A percentile compares a stretch with the other conserved stretches of the same genome.
Conservation (phyloP, 2,329 filamentous ascomycete species). For the Tympanopsis confertula region DNA sequence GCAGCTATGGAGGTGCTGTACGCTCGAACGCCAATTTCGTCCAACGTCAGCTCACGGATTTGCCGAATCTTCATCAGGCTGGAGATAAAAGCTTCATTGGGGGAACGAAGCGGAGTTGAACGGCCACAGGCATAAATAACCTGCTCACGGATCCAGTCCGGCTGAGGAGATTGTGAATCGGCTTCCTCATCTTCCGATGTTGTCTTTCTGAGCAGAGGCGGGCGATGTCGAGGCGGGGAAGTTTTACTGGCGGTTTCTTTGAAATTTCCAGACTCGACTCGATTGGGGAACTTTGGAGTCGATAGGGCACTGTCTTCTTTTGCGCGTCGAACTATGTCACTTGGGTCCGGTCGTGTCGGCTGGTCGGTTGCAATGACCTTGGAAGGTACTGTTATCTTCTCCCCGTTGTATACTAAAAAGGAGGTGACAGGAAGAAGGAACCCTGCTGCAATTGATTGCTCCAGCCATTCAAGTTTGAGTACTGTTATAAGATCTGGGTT, state of each 20-base stretch:
- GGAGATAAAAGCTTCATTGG: slow-evolving; percentile 66
- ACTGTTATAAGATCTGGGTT: slow-evolving; percentile 29
- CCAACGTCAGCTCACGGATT: slow-evolving; percentile 57
- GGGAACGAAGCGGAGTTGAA: slow-evolving; percentile 54
- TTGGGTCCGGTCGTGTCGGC: too few species aligned
- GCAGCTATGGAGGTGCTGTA: slow-evolving; percentile 81
- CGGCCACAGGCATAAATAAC: slow-evolving; percentile 71
- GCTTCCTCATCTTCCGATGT: slow-evolving; percentile 67
- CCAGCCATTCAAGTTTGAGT: slow-evolving; percentile 42
- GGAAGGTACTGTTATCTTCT: too few species aligned
- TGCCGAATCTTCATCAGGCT: slow-evolving; percentile 65
- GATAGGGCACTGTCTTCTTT: slow-evolving; percentile 12
- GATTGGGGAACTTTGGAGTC: slow-evolving; percentile 6
- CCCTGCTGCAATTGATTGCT: slow-evolving; percentile 4
- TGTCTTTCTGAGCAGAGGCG: slow-evolving; percentile 48
- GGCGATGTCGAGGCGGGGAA: slow-evolving; percentile 20
- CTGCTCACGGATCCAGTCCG: slow-evolving; percentile 45
- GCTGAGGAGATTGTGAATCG: slow-evolving; percentile 47
- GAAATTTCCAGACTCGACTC: neutral
- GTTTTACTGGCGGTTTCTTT: slow-evolving; percentile 7
- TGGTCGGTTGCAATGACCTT: too few species aligned
- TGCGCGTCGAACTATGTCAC: neutral
- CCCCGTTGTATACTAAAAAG: too few species aligned
- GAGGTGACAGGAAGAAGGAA: neutral
- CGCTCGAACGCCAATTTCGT: slow-evolving; percentile 70